Evolutionary conservation across 805 yeast species (phyloP).

Genomic region (Saccharomyces eubayanus): DNA sequence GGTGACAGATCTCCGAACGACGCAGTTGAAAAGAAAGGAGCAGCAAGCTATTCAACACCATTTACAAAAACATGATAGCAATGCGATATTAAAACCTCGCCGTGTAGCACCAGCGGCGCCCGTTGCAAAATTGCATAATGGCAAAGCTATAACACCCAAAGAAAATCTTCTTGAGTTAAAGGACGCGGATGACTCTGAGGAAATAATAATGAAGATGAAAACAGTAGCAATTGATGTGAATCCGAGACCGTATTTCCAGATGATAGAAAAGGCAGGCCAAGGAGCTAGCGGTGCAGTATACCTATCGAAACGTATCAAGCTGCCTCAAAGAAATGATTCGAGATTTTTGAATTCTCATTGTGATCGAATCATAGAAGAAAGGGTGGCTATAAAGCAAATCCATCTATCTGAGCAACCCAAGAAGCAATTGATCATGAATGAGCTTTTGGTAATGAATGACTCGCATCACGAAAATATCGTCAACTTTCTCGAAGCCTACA

Average conservation of each 20-base stretch:
- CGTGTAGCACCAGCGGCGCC: not conserved
- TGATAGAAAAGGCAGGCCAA: constrained; percentile 85
- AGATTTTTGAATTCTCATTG: constrained; percentile 16
- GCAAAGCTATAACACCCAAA: constrained; percentile 3
- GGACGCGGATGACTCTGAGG: constrained; percentile 35
- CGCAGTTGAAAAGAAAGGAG: not conserved
- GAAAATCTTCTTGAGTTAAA: constrained; percentile 28
- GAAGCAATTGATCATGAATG: constrained; percentile 91
- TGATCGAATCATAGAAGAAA: constrained; percentile 36
- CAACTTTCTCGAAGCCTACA: constrained; percentile 83
- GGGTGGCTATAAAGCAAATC: constrained; percentile 95
- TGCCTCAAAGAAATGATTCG: constrained; percentile 16
- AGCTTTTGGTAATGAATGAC: constrained; percentile 93
- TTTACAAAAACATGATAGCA: not conserved
- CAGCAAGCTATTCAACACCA: constrained; percentile 14
- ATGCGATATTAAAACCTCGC: not conserved
- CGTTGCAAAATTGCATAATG: not conserved
- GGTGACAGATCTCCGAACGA: not conserved
- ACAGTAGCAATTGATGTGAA: constrained; percentile 76
- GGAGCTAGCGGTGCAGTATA: constrained; percentile 97
- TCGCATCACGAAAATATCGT: constrained; percentile 92
- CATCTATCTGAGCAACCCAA: constrained; percentile 84
- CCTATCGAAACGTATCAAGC: constrained; percentile 58
- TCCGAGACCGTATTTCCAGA: constrained; percentile 72
- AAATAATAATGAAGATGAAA: constrained; percentile 69